Evolutionary conservation across 23 red algal genomes (phyloP), one percentile per base, ranked within the genome.

Genomic region (Gracilaria gracilis): DNA sequence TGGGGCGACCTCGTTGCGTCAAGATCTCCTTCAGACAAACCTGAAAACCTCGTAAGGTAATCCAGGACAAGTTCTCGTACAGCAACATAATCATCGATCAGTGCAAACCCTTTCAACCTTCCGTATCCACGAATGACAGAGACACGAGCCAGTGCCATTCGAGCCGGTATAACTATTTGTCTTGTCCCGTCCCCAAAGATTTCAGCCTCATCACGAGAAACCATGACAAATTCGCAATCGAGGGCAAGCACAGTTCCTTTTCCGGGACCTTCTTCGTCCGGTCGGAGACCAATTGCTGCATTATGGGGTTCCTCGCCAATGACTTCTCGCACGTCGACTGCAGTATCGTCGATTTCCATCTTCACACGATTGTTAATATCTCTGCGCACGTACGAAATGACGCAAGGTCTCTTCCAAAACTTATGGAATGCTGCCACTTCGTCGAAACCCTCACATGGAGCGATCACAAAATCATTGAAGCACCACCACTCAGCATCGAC

Each of bases 401-500:
- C 35, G 50, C 78, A 78, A n/a, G 96, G 96, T 40, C 42, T 91
- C 64, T 93, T 93, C 88, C 93, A 95, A 14, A 70, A 34, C 24
- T 53, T 67, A 75, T 95, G 84, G 72, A 95, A 95, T 33, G 77
- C 77, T 7, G 90, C 84, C 28, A 95, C 96, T 67, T 98, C 93
- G 5, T 46, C 61, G 27, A 81, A 87, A 14, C 80, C 83, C 29
- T 54, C 28, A 86, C 88, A 95, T 36, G 82, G 82, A 36, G 92
- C 83, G 33, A 98, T 98, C 62, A 89, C 84, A 87, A 98, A 98
- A 51, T 98, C 96, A 77, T 98, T 98, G 42, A 98, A 94, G 40
- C 88, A 93, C 88, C 88, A 98, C 96, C 96, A 98, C 23, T 80
- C 92, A 13, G 70, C 85, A 33, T 72, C 62, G 19, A 20, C 29